phyloP scores from a whole-genome alignment of 805 yeast genomes.

The Ogataea trehalophila region DNA sequence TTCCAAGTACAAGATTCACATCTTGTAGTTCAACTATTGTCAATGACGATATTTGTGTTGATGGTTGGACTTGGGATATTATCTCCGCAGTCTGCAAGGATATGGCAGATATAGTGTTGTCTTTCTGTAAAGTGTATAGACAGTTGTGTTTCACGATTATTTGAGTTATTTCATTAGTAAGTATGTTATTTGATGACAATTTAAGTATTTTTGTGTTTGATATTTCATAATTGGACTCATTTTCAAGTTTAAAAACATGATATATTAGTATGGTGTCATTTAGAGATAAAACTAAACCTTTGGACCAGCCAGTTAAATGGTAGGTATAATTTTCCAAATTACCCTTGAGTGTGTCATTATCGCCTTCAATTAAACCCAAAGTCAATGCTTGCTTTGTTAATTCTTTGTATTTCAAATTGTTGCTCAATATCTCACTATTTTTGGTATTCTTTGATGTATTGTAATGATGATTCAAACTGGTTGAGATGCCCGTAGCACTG shows the following conservation, averaged over 20 bases:
- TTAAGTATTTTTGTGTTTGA: neutral
- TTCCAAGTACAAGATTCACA: too few relatives aligned
- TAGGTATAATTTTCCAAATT: conserved; percentile 5
- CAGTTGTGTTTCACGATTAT: neutral
- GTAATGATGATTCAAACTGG: neutral
- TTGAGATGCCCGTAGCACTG: neutral
- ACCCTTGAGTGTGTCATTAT: conserved; percentile 2
- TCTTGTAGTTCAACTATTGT: neutral
- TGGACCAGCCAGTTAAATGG: conserved; percentile 4
- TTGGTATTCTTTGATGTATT: neutral
- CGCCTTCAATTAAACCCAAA: conserved; percentile 3
- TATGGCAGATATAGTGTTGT: conserved; percentile 2
- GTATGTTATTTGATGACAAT: neutral
- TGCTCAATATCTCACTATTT: neutral
- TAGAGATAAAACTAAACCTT: conserved; percentile 7
- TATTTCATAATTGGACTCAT: neutral
- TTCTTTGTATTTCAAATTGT: neutral
- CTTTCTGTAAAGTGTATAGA: neutral
- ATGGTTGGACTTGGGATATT: neutral
- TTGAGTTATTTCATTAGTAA: neutral
- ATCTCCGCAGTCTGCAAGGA: conserved; percentile 5
- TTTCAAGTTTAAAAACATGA: conserved; percentile 1
- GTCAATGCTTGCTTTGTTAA: conserved; percentile 2
- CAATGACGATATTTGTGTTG: neutral
- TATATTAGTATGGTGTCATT: conserved; percentile 8